phyloP scores from a whole-genome alignment of 768 basidiomycete species.

The Mycena leptocephala region DNA sequence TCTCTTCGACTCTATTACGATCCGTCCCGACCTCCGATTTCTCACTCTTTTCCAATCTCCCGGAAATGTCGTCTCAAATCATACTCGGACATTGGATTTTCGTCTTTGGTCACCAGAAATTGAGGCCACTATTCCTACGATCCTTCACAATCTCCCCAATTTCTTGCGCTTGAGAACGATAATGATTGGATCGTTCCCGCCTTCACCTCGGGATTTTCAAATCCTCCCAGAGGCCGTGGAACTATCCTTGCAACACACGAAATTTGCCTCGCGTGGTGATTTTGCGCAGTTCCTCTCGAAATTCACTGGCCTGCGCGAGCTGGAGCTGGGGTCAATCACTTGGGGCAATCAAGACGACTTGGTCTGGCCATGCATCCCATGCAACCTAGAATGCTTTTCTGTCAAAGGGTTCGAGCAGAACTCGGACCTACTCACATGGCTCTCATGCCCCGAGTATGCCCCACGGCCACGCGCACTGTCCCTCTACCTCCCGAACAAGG shows the following conservation, averaged over 20 bases:
- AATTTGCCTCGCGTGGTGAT: neutral
- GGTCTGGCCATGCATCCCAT: neutral
- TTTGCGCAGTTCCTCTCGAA: neutral
- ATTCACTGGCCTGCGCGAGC: neutral
- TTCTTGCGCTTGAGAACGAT: neutral
- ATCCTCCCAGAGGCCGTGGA: neutral
- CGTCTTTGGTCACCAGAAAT: neutral
- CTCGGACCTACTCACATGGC: neutral
- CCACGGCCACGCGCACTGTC: neutral
- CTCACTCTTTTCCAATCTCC: neutral
- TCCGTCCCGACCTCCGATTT: neutral
- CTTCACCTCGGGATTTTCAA: neutral
- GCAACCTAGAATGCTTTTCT: neutral
- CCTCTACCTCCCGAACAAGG: neutral
- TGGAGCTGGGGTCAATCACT: neutral
- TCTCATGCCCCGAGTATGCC: neutral
- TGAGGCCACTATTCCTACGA: neutral
- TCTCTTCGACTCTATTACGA: neutral
- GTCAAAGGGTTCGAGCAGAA: neutral
- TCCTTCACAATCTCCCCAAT: neutral
- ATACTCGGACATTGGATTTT: neutral
- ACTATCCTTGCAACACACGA: neutral
- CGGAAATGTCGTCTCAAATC: neutral
- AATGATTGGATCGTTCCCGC: neutral
- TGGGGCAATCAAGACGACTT: neutral